Evolutionary conservation across 257 asterid species (phyloP), one percentile per base, ranked within the genome.

Genomic region (Hygrophila difformis): DNA sequence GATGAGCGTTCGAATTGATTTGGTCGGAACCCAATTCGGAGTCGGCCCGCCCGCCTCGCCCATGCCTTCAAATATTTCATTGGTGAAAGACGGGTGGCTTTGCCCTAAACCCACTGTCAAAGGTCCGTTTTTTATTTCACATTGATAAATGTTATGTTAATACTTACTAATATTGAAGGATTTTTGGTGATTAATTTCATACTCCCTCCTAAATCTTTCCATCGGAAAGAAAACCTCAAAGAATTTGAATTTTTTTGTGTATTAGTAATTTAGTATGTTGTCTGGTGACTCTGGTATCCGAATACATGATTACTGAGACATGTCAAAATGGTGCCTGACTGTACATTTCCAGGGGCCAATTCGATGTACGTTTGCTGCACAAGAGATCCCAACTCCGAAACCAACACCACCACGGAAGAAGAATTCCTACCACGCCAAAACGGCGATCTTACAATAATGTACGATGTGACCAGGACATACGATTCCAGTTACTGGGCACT

Each of bases 1-100:
- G 86, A 88, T 82, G 87, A 73, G 84, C 46, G 79, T 46, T n/a
- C 71, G 16, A 39, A 77, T 88, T 20, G 59, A 49, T 9, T 33
- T 88, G 51, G 71, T 79, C 16, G 97, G 97, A 3, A 84, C 97
- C n/a, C 89, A 84, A 65, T 84, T 84, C 51, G 97, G 97, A 20
- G 81, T 84, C n/a, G 93, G 71, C 10, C 60, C 75, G 2, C 64
- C 65, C 1, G 14, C 26, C 37, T 71, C 65, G 12, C 97, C 97
- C 7, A 56, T 88, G 97, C 95, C 95, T 0, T 3, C 20, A 8
- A 88, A 88, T 71, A 64, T 88, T 2, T 58, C 83, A 8, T 39
- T 88, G 55, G 87, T 65, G 1, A 84, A 81, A 60, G 94, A 88
- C 39, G 97, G 95, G 0, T 84, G 89, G 79, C n/a, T 66, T 55